phyloP scores from a whole-genome alignment of 768 basidiomycete species.

The Chalciporus piperatus region DNA sequence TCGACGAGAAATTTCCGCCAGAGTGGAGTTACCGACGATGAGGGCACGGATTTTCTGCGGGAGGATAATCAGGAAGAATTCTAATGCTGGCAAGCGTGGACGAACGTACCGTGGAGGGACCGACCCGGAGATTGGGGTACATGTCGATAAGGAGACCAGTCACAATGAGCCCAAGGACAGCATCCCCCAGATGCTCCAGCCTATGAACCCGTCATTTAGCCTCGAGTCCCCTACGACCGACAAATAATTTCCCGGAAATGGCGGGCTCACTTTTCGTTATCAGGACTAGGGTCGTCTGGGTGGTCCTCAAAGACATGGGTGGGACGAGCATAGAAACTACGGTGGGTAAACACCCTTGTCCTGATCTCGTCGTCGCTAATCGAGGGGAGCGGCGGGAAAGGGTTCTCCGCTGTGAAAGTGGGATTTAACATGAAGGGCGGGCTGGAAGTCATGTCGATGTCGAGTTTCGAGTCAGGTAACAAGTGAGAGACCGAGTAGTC shows the following conservation, averaged over 20 bases:
- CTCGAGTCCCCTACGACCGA: not conserved
- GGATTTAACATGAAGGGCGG: slow-evolving; percentile 20
- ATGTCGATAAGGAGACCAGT: slow-evolving; percentile 60
- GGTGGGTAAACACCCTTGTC: slow-evolving; percentile 70
- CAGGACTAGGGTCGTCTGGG: slow-evolving; percentile 68
- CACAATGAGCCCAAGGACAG: slow-evolving; percentile 65
- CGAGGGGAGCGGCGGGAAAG: slow-evolving; percentile 56
- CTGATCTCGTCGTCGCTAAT: slow-evolving; percentile 47
- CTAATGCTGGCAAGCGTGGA: not conserved
- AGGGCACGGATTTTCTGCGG: slow-evolving; percentile 73
- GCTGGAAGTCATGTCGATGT: slow-evolving; percentile 12
- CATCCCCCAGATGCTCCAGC: slow-evolving; percentile 75
- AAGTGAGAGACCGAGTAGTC: slow-evolving; percentile 6
- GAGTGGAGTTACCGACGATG: slow-evolving; percentile 69
- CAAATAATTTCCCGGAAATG: not conserved
- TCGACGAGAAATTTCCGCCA: slow-evolving; percentile 65
- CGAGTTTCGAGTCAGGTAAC: not conserved
- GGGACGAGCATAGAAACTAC: slow-evolving; percentile 66
- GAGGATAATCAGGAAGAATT: not conserved
- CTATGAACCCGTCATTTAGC: slow-evolving; percentile 33
- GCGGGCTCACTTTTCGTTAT: slow-evolving; percentile 69
- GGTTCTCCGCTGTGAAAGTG: slow-evolving; percentile 28
- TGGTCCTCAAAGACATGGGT: slow-evolving; percentile 76
- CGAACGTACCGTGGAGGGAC: slow-evolving; percentile 62
- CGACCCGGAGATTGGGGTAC: slow-evolving; percentile 71